These are phyloP conservation scores for Lepiota venenata DNA, from an alignment of 768 basidiomycete genomes.

Conservation along the genomic window DNA sequence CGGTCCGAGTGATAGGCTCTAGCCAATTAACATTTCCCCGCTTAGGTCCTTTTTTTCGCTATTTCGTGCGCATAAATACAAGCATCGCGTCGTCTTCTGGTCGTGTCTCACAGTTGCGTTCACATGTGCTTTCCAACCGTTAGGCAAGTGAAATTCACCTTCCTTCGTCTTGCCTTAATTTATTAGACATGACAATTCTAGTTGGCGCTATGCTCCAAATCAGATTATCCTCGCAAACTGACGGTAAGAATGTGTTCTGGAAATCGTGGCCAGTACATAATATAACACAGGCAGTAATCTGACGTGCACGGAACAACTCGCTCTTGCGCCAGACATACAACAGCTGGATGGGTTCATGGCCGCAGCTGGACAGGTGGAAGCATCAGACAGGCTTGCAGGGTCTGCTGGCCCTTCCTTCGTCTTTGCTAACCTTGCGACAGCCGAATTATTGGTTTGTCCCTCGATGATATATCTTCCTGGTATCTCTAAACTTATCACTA, in stretches of 20 bases:
- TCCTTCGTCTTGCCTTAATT: neutral
- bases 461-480: neutral
- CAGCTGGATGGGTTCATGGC: constrained; percentile 53
- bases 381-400: constrained; percentile 36
- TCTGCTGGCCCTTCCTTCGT: constrained; percentile 61
- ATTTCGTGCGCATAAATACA: constrained; percentile 44
- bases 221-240: constrained; percentile 22
- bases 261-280: neutral
- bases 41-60: constrained; percentile 39
- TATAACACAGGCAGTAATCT: constrained; percentile 30
- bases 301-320: constrained; percentile 38
- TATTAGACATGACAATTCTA: constrained; percentile 16
- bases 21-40: constrained; percentile 7
- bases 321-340: constrained; percentile 40
- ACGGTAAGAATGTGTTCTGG: constrained; percentile 16
- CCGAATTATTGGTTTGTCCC: constrained; percentile 43
- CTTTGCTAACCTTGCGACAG: constrained; percentile 45
- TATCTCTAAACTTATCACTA: constrained; percentile 17
- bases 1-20: neutral
- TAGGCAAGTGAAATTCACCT: constrained; percentile 37
- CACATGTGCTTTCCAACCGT: constrained; percentile 51
- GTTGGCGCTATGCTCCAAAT: constrained; percentile 42
- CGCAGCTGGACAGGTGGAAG: constrained; percentile 53
- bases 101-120: constrained; percentile 47
- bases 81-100: constrained; percentile 50